These are phyloP conservation scores for Microbotryum saponariae DNA, from an alignment of 1,284 basidiomycete genomes.

Conservation along the genomic window DNA sequence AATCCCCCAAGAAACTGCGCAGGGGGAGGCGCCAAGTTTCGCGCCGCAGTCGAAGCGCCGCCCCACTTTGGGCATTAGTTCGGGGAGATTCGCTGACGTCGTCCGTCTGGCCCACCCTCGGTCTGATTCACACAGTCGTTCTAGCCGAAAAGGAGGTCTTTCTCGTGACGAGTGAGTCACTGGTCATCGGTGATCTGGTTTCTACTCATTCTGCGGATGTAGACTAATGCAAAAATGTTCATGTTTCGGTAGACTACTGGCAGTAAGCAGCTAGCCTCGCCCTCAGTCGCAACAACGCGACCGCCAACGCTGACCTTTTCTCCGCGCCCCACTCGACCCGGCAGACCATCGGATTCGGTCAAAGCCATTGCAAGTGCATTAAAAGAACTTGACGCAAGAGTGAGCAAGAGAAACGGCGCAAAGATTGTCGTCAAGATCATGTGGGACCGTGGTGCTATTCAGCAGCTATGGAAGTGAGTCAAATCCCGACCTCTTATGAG, in stretches of 20 bases:
- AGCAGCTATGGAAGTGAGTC: slow-evolving; percentile 43
- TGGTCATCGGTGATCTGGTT: too few relatives aligned
- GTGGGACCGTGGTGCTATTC: slow-evolving; percentile 59
- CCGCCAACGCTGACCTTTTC: neutral
- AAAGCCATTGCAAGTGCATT: slow-evolving; percentile 52
- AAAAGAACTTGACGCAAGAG: slow-evolving; percentile 50
- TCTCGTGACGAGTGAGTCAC: slow-evolving; percentile 52
- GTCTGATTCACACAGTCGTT: slow-evolving; percentile 42
- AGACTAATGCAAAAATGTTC: neutral
- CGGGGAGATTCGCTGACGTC: too few relatives aligned
- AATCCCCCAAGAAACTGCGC: too few relatives aligned
- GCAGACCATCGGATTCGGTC: slow-evolving; percentile 49
- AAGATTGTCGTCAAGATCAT: slow-evolving; percentile 56
- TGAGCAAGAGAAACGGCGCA: slow-evolving; percentile 46
- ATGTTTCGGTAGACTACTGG: slow-evolving; percentile 25
- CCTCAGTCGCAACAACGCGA: neutral
- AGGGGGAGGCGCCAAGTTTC: neutral
- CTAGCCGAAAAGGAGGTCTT: slow-evolving; percentile 53
- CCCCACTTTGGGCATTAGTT: too few relatives aligned
- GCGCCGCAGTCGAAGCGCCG: neutral
- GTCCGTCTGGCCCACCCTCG: neutral
- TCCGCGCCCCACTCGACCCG: neutral
- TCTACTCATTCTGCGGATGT: too few relatives aligned
- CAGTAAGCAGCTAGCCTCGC: slow-evolving; percentile 16
- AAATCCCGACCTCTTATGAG: neutral